phyloP scores from a whole-genome alignment of 441 rosid species.

The Gossypium gossypioides region DNA sequence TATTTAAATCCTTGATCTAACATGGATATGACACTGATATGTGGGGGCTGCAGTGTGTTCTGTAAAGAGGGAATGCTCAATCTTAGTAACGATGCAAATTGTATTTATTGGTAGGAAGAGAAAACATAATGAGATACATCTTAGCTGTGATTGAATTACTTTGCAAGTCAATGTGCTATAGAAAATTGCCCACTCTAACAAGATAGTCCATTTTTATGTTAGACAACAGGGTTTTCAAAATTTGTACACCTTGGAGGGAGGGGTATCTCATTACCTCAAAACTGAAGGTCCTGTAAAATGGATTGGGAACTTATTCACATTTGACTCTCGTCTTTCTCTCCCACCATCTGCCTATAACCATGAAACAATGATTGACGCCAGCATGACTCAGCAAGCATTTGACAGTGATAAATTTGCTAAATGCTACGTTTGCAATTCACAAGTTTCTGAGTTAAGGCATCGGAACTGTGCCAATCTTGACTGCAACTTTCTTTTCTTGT shows the following conservation, averaged over 20 bases:
- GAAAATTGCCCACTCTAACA: neutral
- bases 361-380: conserved; percentile 18
- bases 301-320: conserved; percentile 82
- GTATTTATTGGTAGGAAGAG: neutral
- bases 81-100: neutral
- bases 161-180: neutral
- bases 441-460: conserved; percentile 60
- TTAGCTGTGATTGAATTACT: neutral
- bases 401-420: conserved; percentile 44
- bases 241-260: conserved; percentile 72
- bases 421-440: conserved; percentile 56
- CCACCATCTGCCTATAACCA: conserved; percentile 56
- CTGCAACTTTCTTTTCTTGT: conserved; percentile 81
- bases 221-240: conserved; percentile 66
- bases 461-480: conserved; percentile 89
- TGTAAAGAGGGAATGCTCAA: neutral
- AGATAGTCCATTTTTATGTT: conserved; percentile 24
- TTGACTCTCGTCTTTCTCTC: conserved; percentile 82
- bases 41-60: neutral
- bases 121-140: neutral
- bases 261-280: conserved; percentile 74
- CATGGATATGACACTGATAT: neutral
- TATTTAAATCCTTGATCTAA: neutral
- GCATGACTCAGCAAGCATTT: conserved; percentile 18
- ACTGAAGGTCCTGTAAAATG: conserved; percentile 57